phyloP scores from a whole-genome alignment of 192 early-diverging fungal genomes.

The Podila minutissima region DNA sequence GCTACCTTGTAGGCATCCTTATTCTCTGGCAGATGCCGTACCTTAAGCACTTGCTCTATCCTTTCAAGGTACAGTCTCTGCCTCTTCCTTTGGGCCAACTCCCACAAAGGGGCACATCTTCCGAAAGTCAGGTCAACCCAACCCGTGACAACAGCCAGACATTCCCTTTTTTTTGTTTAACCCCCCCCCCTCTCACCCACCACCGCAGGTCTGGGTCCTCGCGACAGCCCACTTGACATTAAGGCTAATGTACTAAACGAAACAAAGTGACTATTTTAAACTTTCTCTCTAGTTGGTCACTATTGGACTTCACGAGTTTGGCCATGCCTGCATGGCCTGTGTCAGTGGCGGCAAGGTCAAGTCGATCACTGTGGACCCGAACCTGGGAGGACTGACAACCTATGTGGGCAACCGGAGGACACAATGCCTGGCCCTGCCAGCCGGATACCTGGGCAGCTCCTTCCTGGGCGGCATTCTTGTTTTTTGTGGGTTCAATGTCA shows the following conservation, averaged over 20 bases:
- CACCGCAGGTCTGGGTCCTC: no score
- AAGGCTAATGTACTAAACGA: neutral
- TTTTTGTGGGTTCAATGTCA: constrained; percentile 90
- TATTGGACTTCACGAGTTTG: constrained; percentile 95
- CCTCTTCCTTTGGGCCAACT: no score
- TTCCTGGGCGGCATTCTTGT: constrained; percentile 93
- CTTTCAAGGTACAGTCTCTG: constrained; percentile 80
- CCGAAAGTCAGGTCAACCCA: no score
- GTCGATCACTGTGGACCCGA: constrained; percentile 90
- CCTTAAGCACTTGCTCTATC: constrained; percentile 86
- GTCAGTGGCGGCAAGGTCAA: constrained; percentile 91
- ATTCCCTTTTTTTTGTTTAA: no score
- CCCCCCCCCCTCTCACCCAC: no score
- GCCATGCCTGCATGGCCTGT: constrained; percentile 87
- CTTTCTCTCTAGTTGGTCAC: constrained; percentile 72
- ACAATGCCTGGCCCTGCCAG: constrained; percentile 83
- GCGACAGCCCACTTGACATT: no score
- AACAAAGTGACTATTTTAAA: neutral
- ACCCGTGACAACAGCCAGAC: no score
- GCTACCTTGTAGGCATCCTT: constrained; percentile 72
- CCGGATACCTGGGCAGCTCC: constrained; percentile 91
- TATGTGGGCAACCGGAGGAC: constrained; percentile 65
- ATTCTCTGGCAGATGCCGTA: constrained; percentile 91
- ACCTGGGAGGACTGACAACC: constrained; percentile 89
- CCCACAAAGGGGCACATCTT: no score